A percentile compares a stretch with the other conserved stretches of the same genome.
These are phyloP conservation scores for Ceratocystis cubensis DNA, from an alignment of 2,329 filamentous ascomycete species.

Conservation along the genomic window DNA sequence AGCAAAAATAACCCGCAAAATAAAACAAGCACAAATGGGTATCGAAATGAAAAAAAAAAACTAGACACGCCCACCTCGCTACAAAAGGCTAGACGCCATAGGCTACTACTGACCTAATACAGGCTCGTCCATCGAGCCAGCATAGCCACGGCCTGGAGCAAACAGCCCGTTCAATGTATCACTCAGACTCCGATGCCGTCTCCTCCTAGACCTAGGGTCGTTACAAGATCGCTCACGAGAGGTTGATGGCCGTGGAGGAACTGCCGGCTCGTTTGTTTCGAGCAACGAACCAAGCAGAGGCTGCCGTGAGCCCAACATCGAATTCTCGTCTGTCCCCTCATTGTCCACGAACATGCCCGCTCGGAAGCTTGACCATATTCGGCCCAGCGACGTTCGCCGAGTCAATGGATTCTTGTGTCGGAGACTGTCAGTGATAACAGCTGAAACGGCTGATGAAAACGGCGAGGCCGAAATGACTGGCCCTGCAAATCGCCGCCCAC, in stretches of 20 bases:
- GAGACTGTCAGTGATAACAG: conserved; percentile 44
- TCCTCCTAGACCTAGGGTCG: conserved; percentile 22
- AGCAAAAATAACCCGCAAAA: conserved; percentile 12
- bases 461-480: conserved; percentile 48
- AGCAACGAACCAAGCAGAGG: conserved; percentile 16
- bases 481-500: conserved; percentile 33
- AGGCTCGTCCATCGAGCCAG: background rate
- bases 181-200: conserved; percentile 32
- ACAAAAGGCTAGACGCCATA: background rate
- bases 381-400: conserved; percentile 35
- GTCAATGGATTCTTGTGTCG: conserved; percentile 32
- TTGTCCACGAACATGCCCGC: conserved; percentile 44
- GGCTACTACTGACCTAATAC: background rate
- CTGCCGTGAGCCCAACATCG: conserved; percentile 15
- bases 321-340: conserved; percentile 28
- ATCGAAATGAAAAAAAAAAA: conserved; percentile 5
- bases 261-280: conserved; percentile 10
- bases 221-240: conserved; percentile 12
- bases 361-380: conserved; percentile 39
- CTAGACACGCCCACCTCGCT: background rate
- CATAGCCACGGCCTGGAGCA: conserved; percentile 20
- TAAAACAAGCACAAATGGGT: conserved; percentile 8
- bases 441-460: conserved; percentile 46
- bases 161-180: conserved; percentile 34
- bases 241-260: conserved; percentile 13